Percentiles rank a stretch among this genome's conserved stretches.
Evolutionary conservation across 176 grass and related monocot genomes (phyloP).

Genomic region (Carex cristatella): DNA sequence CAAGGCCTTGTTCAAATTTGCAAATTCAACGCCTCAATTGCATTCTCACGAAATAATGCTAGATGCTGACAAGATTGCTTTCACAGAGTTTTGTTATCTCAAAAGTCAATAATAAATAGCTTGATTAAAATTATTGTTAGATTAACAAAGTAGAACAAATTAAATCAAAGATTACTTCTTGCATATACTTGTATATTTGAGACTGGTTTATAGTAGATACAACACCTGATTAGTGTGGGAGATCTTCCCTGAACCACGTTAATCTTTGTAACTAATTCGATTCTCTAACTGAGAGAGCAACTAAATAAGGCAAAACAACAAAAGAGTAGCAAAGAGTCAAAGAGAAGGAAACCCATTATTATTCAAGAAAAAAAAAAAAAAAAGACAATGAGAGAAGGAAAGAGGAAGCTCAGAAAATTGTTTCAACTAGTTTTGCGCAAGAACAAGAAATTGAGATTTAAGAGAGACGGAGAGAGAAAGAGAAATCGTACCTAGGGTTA

Average conservation of each 20-base stretch:
- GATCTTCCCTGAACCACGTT: neutral
- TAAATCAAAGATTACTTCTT: neutral
- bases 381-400: too few relatives aligned
- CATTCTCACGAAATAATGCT: conserved; percentile 32
- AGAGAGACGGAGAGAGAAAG: too few relatives aligned
- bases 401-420: too few relatives aligned
- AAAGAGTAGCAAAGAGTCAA: too few relatives aligned
- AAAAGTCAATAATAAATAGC: neutral
- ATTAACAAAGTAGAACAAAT: neutral
- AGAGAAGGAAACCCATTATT: too few relatives aligned
- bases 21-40: conserved; percentile 29
- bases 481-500: too few relatives aligned
- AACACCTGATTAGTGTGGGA: neutral
- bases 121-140: neutral
- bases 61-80: conserved; percentile 47
- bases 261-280: neutral
- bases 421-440: too few relatives aligned
- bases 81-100: conserved; percentile 12
- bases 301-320: too few relatives aligned
- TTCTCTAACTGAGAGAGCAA: neutral
- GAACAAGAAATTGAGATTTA: too few relatives aligned
- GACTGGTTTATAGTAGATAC: neutral
- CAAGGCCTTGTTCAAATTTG: conserved; percentile 40
- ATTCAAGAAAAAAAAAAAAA: too few relatives aligned
- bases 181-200: neutral